Conservation (phyloP, 2,329 filamentous ascomycete species). For the Phyllosticta citribraziliensis region DNA sequence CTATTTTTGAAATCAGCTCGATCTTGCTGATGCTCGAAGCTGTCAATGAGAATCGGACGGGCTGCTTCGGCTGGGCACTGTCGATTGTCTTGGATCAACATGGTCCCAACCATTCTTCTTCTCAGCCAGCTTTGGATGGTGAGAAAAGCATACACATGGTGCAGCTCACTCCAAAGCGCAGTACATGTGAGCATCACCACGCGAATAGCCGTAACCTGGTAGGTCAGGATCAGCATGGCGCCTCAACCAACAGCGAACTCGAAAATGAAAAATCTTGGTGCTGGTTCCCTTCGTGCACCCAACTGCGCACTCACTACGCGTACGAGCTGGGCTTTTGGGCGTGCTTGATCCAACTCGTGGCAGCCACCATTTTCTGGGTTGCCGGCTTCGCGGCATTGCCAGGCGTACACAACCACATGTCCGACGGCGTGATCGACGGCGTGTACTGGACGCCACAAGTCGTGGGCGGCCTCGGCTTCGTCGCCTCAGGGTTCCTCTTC, state of each 20-base stretch:
- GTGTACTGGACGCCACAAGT: constrained; percentile 55
- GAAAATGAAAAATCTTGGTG: constrained; percentile 33
- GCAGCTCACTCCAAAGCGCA: background rate
- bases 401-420: constrained; percentile 43
- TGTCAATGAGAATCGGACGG: constrained; percentile 54
- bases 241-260: background rate
- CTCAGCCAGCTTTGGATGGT: constrained; percentile 12
- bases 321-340: constrained; percentile 55
- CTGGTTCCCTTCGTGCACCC: constrained; percentile 50
- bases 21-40: constrained; percentile 56
- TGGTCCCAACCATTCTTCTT: constrained; percentile 23
- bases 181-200: constrained; percentile 28
- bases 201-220: constrained; percentile 23
- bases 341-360: constrained; percentile 45
- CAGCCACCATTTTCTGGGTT: constrained; percentile 56
- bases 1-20: constrained; percentile 55
- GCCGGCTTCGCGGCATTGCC: constrained; percentile 52
- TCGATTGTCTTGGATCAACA: constrained; percentile 31
- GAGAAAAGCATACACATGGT: background rate
- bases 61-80: constrained; percentile 61
- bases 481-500: constrained; percentile 48
- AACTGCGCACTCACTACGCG: constrained; percentile 51
- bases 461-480: constrained; percentile 52
- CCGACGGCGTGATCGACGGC: constrained; percentile 39
- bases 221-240: constrained; percentile 12